Conservation (phyloP, 768 basidiomycete genomes). For the Amylocystis lapponica region DNA sequence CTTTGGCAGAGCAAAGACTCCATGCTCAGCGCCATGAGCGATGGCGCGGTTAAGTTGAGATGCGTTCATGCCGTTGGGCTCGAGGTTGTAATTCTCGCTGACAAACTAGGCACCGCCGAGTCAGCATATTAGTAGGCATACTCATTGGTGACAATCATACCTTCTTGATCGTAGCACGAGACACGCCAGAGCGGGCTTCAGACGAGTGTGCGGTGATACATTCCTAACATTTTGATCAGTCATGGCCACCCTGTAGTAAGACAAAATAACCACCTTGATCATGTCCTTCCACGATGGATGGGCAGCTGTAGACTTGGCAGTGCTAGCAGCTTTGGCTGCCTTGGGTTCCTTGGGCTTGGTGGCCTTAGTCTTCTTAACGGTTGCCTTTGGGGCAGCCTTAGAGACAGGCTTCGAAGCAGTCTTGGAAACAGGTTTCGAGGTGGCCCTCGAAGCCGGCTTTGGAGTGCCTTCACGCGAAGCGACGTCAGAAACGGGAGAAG, state of each 20-base stretch:
- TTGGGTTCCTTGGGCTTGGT: slow-evolving; percentile 10
- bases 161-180: slow-evolving; percentile 69
- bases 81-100: slow-evolving; percentile 48
- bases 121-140: neutral
- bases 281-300: slow-evolving; percentile 36
- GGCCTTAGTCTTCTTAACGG: slow-evolving; percentile 8
- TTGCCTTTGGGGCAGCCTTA: slow-evolving; percentile 10
- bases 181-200: slow-evolving; percentile 67
- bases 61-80: slow-evolving; percentile 33
- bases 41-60: slow-evolving; percentile 52
- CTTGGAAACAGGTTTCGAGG: slow-evolving; percentile 13
- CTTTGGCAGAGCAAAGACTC: slow-evolving; percentile 53
- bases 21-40: slow-evolving; percentile 43
- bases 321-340: slow-evolving; percentile 11
- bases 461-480: too few species aligned
- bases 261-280: slow-evolving; percentile 27
- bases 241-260: too few species aligned
- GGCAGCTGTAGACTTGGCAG: slow-evolving; percentile 10
- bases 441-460: slow-evolving; percentile 12
- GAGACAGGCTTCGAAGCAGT: slow-evolving; percentile 4
- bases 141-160: too few species aligned
- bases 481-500: too few species aligned
- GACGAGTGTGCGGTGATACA: slow-evolving; percentile 63
- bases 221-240: slow-evolving; percentile 47
- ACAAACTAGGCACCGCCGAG: slow-evolving; percentile 33